Evolutionary conservation across 2,329 filamentous ascomycete species (phyloP), one percentile per base, ranked within the genome.

Genomic region (Akanthomyces lecanii): DNA sequence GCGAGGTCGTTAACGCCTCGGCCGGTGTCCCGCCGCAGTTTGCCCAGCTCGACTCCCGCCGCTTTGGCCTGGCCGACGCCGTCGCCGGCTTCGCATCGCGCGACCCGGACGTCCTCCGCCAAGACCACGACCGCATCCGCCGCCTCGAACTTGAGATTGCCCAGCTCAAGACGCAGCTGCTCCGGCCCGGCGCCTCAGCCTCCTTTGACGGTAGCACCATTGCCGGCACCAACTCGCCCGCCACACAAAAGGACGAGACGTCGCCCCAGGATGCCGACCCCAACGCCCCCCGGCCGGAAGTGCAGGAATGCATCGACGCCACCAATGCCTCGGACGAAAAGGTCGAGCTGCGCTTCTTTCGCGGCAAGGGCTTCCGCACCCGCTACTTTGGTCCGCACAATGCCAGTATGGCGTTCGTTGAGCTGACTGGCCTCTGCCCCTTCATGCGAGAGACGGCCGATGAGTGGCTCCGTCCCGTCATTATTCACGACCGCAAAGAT

Each of bases 371-470:
- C 65, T 86, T 86, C 71, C 82, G 82, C 68, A 85, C 82, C 3
- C 79, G 83, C 66, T 86, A 86, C 70, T 85, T 82, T 67, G 83
- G 84, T 2, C 83, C 83, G 3, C 82, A 85, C 71, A 86, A 85
- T 67, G 82, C 83, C 51, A 85, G 81, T 73, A 82, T 85, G 73
- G 84, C 84, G 12, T 84, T 86, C 68, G 80, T 81, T 56, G 83
- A 85, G 75, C 75, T 84, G 67, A 81, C 81, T 2, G 84, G 84
- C 2, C 76, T 87, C 52, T 82, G 79, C 52, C 81, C 82, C 16
- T 86, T 86, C 64, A 86, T 87, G 84, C 82, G 81, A 66, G 83
- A 86, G 73, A 86, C 83, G 0, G 83, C 84, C 11, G 82, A 85
- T 60, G 82, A 86, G 70, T 86, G 84, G 82, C 77, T 87, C 61